These are phyloP conservation scores for Leucocoprinus leucothites DNA, from an alignment of 768 basidiomycete genomes.

Conservation along the genomic window DNA sequence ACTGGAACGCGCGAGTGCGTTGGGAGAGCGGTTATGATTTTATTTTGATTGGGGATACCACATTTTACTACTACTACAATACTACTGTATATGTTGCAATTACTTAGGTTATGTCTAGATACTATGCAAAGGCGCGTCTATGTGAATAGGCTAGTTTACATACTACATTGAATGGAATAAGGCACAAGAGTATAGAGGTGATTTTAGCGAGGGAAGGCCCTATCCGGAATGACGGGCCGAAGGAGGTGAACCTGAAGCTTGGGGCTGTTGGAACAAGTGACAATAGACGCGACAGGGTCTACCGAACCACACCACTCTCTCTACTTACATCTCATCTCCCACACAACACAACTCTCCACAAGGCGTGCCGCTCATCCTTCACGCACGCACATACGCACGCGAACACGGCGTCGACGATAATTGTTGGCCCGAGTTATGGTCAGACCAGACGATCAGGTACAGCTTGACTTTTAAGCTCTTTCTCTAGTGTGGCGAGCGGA, in stretches of 20 bases:
- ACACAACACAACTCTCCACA: not conserved
- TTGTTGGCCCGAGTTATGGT: not conserved
- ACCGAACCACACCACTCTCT: not conserved
- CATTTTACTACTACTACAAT: no score
- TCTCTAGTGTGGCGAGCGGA: not conserved
- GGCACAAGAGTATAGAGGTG: no score
- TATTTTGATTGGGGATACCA: not conserved
- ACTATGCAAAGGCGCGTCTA: not conserved
- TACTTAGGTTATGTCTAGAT: not conserved
- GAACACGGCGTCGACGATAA: no score
- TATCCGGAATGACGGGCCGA: not conserved
- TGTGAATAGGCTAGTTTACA: no score
- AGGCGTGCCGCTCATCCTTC: not conserved
- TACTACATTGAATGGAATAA: no score
- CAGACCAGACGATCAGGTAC: conserved; percentile 9
- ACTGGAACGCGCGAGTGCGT: conserved; percentile 58
- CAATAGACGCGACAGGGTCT: conserved; percentile 10
- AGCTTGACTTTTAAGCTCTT: not conserved
- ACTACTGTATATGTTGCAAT: no score
- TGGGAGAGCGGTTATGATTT: conserved; percentile 17
- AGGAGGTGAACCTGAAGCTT: not conserved
- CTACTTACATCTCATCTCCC: not conserved
- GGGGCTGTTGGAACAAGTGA: conserved; percentile 1
- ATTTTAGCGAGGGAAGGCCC: not conserved
- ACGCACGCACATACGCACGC: not conserved